Evolutionary conservation across 805 yeast genomes (phyloP).

Genomic region (Saccharomycodes ludwigii): DNA sequence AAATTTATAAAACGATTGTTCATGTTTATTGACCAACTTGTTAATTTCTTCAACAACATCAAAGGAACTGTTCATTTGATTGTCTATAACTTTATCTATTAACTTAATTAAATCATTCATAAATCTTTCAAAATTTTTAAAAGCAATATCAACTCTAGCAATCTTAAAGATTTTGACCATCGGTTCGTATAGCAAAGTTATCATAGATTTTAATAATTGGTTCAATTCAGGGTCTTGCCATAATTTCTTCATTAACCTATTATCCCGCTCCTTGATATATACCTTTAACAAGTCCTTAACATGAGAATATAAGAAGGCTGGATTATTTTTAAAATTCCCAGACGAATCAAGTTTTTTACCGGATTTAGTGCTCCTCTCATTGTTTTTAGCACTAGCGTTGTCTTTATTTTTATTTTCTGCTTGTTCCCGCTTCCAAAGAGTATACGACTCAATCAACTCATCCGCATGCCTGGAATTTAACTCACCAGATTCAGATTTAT

Average conservation of each 20-base stretch:
- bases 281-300: slow-evolving; percentile 52
- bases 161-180: slow-evolving; percentile 54
- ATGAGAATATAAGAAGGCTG: slow-evolving; percentile 36
- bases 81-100: slow-evolving; percentile 40
- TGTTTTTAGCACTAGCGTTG: too few relatives aligned
- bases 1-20: slow-evolving; percentile 59
- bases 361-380: too few relatives aligned
- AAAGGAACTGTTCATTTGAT: slow-evolving; percentile 35
- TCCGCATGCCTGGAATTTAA: slow-evolving; percentile 14
- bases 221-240: slow-evolving; percentile 83
- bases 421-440: slow-evolving; percentile 16
- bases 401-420: too few relatives aligned
- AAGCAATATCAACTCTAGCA: slow-evolving; percentile 53
- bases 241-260: slow-evolving; percentile 55
- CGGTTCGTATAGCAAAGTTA: slow-evolving; percentile 65
- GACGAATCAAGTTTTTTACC: too few relatives aligned
- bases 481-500: slow-evolving; percentile 11
- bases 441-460: slow-evolving; percentile 20
- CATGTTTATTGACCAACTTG: slow-evolving; percentile 56
- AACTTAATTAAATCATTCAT: slow-evolving; percentile 52
- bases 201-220: slow-evolving; percentile 57
- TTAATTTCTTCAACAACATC: slow-evolving; percentile 43
- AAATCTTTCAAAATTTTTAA: slow-evolving; percentile 52
- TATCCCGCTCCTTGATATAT: slow-evolving; percentile 60
- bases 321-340: too few relatives aligned